phyloP scores from a whole-genome alignment of 441 rosid genomes.

The Erysimum cheiri region DNA sequence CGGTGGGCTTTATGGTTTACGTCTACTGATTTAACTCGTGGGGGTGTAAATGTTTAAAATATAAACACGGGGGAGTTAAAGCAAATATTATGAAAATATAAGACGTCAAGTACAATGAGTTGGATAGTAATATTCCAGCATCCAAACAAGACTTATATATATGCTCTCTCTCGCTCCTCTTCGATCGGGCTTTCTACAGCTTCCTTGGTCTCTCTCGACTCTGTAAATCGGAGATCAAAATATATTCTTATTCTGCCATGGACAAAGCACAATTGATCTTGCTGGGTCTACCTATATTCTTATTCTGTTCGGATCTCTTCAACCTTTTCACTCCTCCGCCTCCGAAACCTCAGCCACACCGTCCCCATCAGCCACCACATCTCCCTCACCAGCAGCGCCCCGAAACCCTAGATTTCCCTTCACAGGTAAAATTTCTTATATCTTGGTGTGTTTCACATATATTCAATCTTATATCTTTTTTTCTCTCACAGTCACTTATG shows the following conservation, averaged over 20 bases:
- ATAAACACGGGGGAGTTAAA: not conserved
- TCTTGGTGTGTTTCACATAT: not conserved
- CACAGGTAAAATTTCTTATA: slow-evolving; percentile 45
- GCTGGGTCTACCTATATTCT: slow-evolving; percentile 67
- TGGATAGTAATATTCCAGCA: slow-evolving; percentile 15
- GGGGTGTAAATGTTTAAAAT: not conserved
- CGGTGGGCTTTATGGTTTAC: too few relatives aligned
- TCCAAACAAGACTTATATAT: slow-evolving; percentile 31
- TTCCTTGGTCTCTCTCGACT: not conserved
- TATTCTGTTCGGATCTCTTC: slow-evolving; percentile 65
- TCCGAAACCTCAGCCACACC: slow-evolving; percentile 49
- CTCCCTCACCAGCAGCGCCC: slow-evolving; percentile 47
- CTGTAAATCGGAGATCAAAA: slow-evolving; percentile 19
- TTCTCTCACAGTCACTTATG: not conserved
- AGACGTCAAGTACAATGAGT: not conserved
- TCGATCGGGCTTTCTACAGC: slow-evolving; percentile 2
- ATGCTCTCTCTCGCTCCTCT: not conserved
- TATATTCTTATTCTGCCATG: slow-evolving; percentile 56
- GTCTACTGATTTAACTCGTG: too few relatives aligned
- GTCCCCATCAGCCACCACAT: slow-evolving; percentile 47
- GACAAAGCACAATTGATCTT: slow-evolving; percentile 68
- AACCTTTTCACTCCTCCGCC: slow-evolving; percentile 76
- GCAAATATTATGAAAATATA: not conserved
- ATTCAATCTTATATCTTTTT: not conserved
- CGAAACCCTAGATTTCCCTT: slow-evolving; percentile 56